Base-by-base conservation (phyloP, 192 early-diverging fungal species). In the Paraglomus brasilianum region DNA sequence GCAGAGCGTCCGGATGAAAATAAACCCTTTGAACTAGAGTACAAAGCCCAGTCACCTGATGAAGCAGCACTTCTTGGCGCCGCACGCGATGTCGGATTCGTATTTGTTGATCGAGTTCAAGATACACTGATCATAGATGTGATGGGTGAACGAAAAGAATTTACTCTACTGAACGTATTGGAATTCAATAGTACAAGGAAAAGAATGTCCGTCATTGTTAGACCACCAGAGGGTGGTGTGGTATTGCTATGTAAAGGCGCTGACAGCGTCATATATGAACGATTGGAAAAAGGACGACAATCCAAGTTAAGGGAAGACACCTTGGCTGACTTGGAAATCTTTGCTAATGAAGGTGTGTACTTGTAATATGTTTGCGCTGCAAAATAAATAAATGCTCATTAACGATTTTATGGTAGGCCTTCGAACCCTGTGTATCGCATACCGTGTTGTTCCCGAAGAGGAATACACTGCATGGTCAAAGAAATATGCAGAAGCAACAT, bases 131-230 rank as follows among this genome's bases (percentile, higher is more conserved):
- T 74, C 5, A 82, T 95, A 42, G 86, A 89, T 67, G 87, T 94
- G 9, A 80, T 89, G 67, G 93, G 93, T 14, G 87, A 88, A 72
- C 84, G 74, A 45, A 83, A 89, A 38, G 45, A 77, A 7, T 93
- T 83, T 80, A 77, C 79, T 47, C 74, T 91, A 41, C 73, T 93
- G 49, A 84, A 89, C 46, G 84, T 90, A 39, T 81, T 94, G 7
- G 91, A 96, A 76, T 98, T 98, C 72, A 97, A 93, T 77, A 93
- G 91, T 21, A 90, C 88, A n/a, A 87, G 96, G 61, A 98, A 98
- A 76, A 82, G 96, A 52, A 98, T 98, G 96, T 92, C 89, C 38
- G 91, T 97, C 11, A 89, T 98, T 68, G 79, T 96, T 60, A 79
- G 88, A 46, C 83, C 85, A 30, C 85, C 89, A 1, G 89, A 93